Evolutionary conservation across 371 early-diverging fungal genomes (phyloP).

Genomic region (Nematocida sp.): DNA sequence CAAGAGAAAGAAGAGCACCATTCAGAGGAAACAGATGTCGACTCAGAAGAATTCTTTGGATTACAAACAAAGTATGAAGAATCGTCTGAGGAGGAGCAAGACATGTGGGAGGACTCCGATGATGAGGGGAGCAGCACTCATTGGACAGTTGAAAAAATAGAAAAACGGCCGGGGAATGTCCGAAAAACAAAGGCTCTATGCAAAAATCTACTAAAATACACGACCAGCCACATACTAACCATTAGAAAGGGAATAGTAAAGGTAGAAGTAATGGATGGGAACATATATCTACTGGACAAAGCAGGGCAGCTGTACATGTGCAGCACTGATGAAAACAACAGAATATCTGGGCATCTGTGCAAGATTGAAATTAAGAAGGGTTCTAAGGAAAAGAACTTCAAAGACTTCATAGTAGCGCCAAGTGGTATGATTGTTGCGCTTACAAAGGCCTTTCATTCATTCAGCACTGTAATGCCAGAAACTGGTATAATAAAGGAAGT

Average conservation of each 20-base stretch:
- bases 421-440: neutral
- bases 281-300: constrained; percentile 14
- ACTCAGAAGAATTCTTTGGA: neutral
- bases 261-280: neutral
- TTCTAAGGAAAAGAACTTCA: neutral
- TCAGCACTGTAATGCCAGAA: neutral
- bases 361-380: neutral
- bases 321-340: neutral
- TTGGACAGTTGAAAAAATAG: constrained; percentile 33
- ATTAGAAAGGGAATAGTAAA: constrained; percentile 11
- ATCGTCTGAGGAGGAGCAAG: constrained; percentile 1
- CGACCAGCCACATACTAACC: neutral
- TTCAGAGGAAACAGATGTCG: neutral
- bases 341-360: neutral
- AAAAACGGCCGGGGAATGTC: neutral
- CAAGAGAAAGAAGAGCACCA: neutral
- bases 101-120: constrained; percentile 19
- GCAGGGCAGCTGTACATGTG: neutral
- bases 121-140: neutral
- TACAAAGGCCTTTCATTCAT: constrained; percentile 18
- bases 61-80: neutral
- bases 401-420: constrained; percentile 8
- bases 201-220: constrained; percentile 21
- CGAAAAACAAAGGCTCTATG: neutral
- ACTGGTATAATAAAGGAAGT: neutral